Evolutionary conservation across 2,329 filamentous ascomycete genomes (phyloP), one percentile per base, ranked within the genome.

Genomic region (Ascochyta fabae): DNA sequence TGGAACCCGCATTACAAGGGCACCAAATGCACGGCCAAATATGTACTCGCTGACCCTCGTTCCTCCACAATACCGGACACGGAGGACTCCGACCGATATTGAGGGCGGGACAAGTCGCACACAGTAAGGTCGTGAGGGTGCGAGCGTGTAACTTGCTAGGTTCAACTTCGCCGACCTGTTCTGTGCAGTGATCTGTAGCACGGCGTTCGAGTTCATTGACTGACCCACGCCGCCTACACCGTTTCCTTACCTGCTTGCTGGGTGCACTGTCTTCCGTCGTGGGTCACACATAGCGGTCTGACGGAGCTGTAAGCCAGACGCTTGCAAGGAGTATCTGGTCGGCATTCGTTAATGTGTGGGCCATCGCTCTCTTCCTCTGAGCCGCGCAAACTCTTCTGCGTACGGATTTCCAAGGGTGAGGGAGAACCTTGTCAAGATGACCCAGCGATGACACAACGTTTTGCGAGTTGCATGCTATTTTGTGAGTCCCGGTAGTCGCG

Each of bases 201-300:
- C 68, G 26, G 46, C 63, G 42, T 53, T 44, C 35, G 46, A 55
- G 34, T 36, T 53, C 42, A 53, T 53, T 44, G 49, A 53, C 24
- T 48, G 51, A 53, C 54, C 57, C 59, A 58, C 58, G 54, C 35
- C 36, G 12, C 47, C 19, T 33, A 35, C 51, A 57, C 60, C 60
- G 62, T 69, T 56, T 66, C 65, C 63, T 72, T 67, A 68, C 66
- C 68, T 61, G 59, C 53, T 42, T 36, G 43, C 61, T 64, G 61
- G 68, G 56, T 58, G 43, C 39, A 50, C 40, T 46, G 36, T 38
- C 26, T 31, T 35, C 48, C 22, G 35, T 33, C 40, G 31, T 42
- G 51, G 39, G 45, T 44, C 33, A 53, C 34, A 43, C 26, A 53
- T 53, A 50, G 48, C 50, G 51, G 35, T 43, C 44, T 50, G 35